phyloP scores from a whole-genome alignment of 139 green algal genomes.

The Chara braunii region DNA sequence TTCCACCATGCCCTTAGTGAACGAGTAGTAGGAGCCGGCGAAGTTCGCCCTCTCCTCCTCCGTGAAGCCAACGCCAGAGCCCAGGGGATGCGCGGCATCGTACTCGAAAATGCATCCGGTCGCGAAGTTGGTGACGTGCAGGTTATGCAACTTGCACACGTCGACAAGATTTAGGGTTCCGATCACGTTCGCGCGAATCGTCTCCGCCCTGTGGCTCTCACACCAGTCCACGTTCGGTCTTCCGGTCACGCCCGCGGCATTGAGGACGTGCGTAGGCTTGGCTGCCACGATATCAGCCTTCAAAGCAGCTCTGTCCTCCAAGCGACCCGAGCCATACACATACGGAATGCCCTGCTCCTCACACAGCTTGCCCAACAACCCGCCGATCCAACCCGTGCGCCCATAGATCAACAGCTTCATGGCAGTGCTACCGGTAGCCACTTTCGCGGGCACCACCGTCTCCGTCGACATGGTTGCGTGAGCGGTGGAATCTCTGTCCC shows the following conservation, averaged over 20 bases:
- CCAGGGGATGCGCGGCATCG: conserved; percentile 60
- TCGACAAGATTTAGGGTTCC: conserved; percentile 84
- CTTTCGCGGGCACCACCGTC: no score
- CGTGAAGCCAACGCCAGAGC: conserved; percentile 72
- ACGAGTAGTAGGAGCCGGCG: conserved; percentile 87
- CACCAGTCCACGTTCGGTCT: conserved; percentile 98
- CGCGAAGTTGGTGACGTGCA: conserved; percentile 90
- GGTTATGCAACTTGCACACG: conserved; percentile 18
- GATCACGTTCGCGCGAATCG: conserved; percentile 90
- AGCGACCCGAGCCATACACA: conserved; percentile 67
- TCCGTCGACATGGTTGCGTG: no score
- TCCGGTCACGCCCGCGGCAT: conserved; percentile 86
- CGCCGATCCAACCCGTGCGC: conserved; percentile 36
- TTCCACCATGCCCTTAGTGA: conserved; percentile 77
- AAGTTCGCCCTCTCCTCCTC: conserved; percentile 90
- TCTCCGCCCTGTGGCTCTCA: conserved; percentile 92
- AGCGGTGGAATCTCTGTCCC: no score
- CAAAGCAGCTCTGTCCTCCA: conserved; percentile 78
- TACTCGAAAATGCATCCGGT: conserved; percentile 97
- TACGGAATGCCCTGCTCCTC: conserved; percentile 61
- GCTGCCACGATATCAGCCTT: conserved; percentile 81
- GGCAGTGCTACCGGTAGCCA: no score
- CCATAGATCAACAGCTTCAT: conserved; percentile 44
- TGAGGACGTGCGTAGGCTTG: conserved; percentile 91
- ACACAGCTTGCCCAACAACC: conserved; percentile 40